Conservation (phyloP, 1,139 yeast species). For the Saccharomycopsis hybrid region DNA sequence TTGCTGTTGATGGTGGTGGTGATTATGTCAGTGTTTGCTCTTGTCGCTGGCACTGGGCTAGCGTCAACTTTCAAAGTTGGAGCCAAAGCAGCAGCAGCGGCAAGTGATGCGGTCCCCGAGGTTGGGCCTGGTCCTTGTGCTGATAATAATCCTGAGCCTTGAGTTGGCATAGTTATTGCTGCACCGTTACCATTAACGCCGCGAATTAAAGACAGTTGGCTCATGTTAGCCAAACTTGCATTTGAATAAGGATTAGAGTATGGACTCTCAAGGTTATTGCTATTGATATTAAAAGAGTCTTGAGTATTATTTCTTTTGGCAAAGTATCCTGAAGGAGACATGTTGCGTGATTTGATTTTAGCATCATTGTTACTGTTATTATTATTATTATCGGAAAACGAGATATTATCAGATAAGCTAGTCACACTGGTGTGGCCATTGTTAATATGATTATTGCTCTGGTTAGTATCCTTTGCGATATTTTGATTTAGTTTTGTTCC, state of each 20-base stretch:
- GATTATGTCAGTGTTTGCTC: too few species aligned
- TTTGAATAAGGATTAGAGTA: neutral
- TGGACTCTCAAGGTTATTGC: neutral
- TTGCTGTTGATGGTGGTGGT: too few species aligned
- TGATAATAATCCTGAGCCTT: too few species aligned
- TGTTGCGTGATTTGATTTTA: neutral
- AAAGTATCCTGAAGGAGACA: neutral
- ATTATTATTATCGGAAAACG: neutral
- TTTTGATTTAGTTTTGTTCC: too few species aligned
- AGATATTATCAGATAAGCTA: slow-evolving; percentile 3
- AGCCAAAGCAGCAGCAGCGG: too few species aligned
- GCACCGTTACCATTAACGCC: neutral
- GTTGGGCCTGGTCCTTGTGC: too few species aligned
- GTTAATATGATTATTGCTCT: too few species aligned
- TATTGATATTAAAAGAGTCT: neutral
- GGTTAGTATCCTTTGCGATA: too few species aligned
- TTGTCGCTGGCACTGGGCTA: too few species aligned
- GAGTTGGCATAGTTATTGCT: too few species aligned
- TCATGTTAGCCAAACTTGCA: neutral
- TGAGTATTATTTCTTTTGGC: neutral
- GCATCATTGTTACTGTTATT: neutral
- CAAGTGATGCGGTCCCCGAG: too few species aligned
- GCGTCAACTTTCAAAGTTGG: too few species aligned
- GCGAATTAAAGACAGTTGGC: neutral
- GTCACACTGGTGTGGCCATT: neutral